phyloP scores from a whole-genome alignment of 192 early-diverging fungal species.

The Thoreauomyces humboldtii region DNA sequence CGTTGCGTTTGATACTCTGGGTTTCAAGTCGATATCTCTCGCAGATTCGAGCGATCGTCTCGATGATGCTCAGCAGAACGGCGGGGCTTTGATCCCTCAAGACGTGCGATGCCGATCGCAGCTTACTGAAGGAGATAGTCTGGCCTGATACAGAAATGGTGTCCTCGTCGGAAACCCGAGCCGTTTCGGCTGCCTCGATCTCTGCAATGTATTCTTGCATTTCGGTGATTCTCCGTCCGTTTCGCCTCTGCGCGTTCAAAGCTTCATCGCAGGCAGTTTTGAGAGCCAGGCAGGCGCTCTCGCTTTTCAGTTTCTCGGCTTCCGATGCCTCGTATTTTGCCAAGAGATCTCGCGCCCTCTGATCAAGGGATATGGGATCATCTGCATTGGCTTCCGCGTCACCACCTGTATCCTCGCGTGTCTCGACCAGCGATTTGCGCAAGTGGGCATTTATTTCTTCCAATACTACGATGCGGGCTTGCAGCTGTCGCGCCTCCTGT shows the following conservation, averaged over 20 bases:
- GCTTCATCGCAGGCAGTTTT: constrained; percentile 29
- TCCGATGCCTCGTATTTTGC: constrained; percentile 32
- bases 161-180: constrained; percentile 11
- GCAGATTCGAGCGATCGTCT: constrained; percentile 26
- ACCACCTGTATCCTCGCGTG: too few species aligned
- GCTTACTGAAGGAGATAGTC: constrained; percentile 28
- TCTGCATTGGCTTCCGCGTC: too few species aligned
- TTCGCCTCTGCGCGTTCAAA: neutral
- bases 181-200: constrained; percentile 15
- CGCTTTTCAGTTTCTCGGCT: constrained; percentile 22
- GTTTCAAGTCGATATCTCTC: constrained; percentile 37
- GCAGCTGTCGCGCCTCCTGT: constrained; percentile 9
- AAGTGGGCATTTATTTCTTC: constrained; percentile 36
- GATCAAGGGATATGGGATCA: too few species aligned
- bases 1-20: constrained; percentile 23
- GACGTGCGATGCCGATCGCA: constrained; percentile 20
- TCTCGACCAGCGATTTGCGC: too few species aligned
- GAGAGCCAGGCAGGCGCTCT: constrained; percentile 20
- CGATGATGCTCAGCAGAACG: constrained; percentile 21
- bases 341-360: neutral
- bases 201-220: constrained; percentile 28
- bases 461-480: constrained; percentile 10
- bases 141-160: constrained; percentile 28
- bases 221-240: constrained; percentile 17
- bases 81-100: constrained; percentile 27